Evolutionary conservation across 208 protist genomes (phyloP), one percentile per base, ranked within the genome.

Genomic region (Strigomonas galati): DNA sequence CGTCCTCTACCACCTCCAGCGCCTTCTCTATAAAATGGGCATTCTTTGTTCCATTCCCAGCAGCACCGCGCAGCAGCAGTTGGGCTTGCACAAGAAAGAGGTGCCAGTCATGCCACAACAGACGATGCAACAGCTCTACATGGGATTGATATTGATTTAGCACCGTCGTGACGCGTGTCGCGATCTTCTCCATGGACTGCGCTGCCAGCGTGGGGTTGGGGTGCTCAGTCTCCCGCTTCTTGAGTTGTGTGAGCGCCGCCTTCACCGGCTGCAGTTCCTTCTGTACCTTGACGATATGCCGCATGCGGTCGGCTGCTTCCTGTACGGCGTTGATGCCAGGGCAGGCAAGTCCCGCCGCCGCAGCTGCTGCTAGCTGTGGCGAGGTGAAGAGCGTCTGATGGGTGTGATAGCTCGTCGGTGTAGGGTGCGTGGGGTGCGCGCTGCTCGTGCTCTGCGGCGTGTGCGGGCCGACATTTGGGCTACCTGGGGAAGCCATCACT

Each of bases 241-340:
- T 49, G 24, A 95, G 66, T 0, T 82, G 70, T 10, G 75, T 52
- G 19, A 95, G 62, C 1, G 89, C 89, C 24, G 78, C 74, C 23
- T 88, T 89, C 5, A 95, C 85, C 1, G 89, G 89, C 30, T 83
- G 74, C 15, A 95, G 68, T 66, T 95, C 89, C 59, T 89, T 88
- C 30, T 72, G 75, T 5, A 95, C 72, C 54, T 95, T 92, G 63
- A 86, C 78, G 30, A 95, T 61, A 59, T 91, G 75, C 2, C 84
- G 85, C 37, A 91, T 59, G 17, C 79, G 70, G 19, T 95, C 89
- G 31, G 67, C 31, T 37, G 84, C 71, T 32, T 92, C 89, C 31
- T 85, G 71, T 0, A 72, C 54, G 26, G 70, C 77, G 28, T 17
- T 46, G 57, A 53, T 30, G 76, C 58, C 82, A 85, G 89, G 19